phyloP scores from a whole-genome alignment of 768 basidiomycete genomes.

The Pleurotus salmoneostramineus region DNA sequence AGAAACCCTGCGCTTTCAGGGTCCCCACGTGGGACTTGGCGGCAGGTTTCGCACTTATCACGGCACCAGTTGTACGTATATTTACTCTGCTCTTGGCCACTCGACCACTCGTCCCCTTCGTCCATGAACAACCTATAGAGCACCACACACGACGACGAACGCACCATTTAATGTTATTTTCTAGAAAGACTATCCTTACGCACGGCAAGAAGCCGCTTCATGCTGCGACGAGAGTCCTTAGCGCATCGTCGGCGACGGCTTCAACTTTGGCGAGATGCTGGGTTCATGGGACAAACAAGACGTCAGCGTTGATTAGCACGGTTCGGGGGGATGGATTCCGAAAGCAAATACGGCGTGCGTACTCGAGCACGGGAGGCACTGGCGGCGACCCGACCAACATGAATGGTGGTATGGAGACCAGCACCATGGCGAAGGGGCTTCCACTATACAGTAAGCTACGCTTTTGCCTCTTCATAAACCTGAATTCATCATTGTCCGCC shows the following conservation, averaged over 20 bases:
- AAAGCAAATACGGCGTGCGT: slow-evolving; percentile 25
- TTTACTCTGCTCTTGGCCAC: slow-evolving; percentile 4
- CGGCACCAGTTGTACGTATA: slow-evolving; percentile 3
- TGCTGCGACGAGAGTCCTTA: slow-evolving; percentile 53
- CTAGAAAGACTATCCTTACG: slow-evolving; percentile 45
- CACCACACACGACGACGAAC: neutral
- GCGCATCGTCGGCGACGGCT: slow-evolving; percentile 42
- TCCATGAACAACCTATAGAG: slow-evolving; percentile 4
- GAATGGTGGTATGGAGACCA: slow-evolving; percentile 15
- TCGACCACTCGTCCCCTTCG: neutral
- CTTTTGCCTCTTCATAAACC: neutral
- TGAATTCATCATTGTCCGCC: slow-evolving; percentile 4
- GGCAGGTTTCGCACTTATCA: slow-evolving; percentile 4
- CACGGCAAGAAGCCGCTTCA: slow-evolving; percentile 53
- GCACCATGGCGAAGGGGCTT: slow-evolving; percentile 21
- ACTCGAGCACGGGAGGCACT: slow-evolving; percentile 25
- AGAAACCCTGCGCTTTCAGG: neutral
- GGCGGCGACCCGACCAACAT: slow-evolving; percentile 17
- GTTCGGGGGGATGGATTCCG: slow-evolving; percentile 31
- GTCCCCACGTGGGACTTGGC: slow-evolving; percentile 2
- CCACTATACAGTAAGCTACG: slow-evolving; percentile 50
- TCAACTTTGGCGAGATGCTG: slow-evolving; percentile 47
- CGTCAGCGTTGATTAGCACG: slow-evolving; percentile 41
- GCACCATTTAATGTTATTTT: slow-evolving; percentile 37
- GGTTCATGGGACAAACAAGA: slow-evolving; percentile 51